Conservation (phyloP, 2,329 filamentous ascomycete genomes). For the Salinomyces thailandicus region DNA sequence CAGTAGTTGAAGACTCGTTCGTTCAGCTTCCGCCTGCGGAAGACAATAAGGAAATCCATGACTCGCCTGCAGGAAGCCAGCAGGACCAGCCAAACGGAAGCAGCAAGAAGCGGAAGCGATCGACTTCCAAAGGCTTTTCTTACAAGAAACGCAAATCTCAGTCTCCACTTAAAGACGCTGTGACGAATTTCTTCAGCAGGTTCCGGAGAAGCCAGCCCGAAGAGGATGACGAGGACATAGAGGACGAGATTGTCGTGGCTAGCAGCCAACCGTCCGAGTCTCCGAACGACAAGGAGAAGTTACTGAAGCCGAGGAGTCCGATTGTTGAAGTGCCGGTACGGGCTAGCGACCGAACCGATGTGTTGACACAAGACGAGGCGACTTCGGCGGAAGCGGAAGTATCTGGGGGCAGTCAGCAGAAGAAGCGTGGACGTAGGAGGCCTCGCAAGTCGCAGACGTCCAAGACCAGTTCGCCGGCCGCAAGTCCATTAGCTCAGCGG, state of each 20-base stretch:
- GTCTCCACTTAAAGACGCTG: conserved; percentile 18
- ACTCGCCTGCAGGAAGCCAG: conserved; percentile 2
- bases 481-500: conserved; percentile 5
- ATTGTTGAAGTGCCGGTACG: neutral
- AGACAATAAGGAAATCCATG: neutral
- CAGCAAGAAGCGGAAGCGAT: conserved; percentile 21
- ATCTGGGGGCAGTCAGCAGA: neutral
- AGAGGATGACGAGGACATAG: conserved; percentile 26
- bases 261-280: conserved; percentile 14
- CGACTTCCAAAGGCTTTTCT: conserved; percentile 5
- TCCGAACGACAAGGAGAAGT: neutral
- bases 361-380: neutral
- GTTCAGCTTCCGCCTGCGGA: conserved; percentile 7
- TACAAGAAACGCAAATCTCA: conserved; percentile 21
- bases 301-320: conserved; percentile 1
- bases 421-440: conserved; percentile 20
- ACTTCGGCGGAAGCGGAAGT: neutral
- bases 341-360: neutral
- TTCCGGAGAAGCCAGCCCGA: conserved; percentile 13
- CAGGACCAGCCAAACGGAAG: conserved; percentile 3
- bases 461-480: neutral
- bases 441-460: conserved; percentile 16
- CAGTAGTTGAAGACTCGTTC: conserved; percentile 30
- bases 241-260: conserved; percentile 33
- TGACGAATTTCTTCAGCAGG: conserved; percentile 13